phyloP scores from a whole-genome alignment of 352 stramenopile genomes.

The Pythium aphanidermatum region DNA sequence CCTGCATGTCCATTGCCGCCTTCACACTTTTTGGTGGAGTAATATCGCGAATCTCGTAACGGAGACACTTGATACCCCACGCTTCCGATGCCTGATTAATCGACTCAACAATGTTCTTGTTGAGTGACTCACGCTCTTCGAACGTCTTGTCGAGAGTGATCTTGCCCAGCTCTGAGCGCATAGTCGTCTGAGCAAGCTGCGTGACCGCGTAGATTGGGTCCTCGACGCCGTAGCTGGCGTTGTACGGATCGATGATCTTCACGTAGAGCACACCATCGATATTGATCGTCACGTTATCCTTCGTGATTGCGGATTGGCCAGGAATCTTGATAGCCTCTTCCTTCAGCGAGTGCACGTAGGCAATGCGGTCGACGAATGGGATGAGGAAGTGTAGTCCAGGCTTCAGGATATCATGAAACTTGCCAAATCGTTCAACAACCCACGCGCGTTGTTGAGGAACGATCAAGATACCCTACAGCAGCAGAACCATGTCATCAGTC shows the following conservation, averaged over 20 bases:
- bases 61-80: constrained; percentile 88
- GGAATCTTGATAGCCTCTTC: constrained; percentile 90
- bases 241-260: constrained; percentile 87
- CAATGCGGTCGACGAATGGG: constrained; percentile 84
- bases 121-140: constrained; percentile 90
- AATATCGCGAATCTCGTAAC: constrained; percentile 92
- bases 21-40: constrained; percentile 79
- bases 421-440: constrained; percentile 90
- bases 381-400: constrained; percentile 89
- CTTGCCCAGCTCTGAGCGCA: constrained; percentile 90
- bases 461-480: constrained; percentile 65
- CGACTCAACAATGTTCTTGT: constrained; percentile 87
- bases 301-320: constrained; percentile 86
- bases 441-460: constrained; percentile 86
- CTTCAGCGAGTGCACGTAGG: constrained; percentile 91
- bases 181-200: constrained; percentile 89
- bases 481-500: neutral
- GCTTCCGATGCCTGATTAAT: constrained; percentile 88
- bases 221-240: constrained; percentile 86
- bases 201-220: constrained; percentile 87
- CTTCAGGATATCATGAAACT: constrained; percentile 83
- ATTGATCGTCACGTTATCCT: constrained; percentile 90
- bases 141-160: constrained; percentile 93
- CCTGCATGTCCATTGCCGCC: constrained; percentile 91
- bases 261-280: constrained; percentile 92